Evolutionary conservation across 106 monocot species (phyloP), one percentile per base, ranked within the genome.

Genomic region (Gastrodia elata): DNA sequence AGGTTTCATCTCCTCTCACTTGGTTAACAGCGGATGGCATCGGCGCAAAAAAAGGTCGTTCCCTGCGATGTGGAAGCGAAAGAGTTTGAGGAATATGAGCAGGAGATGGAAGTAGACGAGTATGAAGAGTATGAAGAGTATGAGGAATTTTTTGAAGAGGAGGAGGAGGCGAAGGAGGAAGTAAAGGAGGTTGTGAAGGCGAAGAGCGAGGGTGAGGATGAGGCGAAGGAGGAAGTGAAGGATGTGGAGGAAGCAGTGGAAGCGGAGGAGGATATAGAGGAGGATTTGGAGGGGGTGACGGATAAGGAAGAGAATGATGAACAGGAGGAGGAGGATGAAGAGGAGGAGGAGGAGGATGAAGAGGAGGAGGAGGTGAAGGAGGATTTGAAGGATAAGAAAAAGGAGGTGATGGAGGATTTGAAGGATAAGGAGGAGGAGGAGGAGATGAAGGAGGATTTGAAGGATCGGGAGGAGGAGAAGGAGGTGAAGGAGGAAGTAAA

Each of bases 221-320:
- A 64, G 58, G 32, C 61, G 16, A 57, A 20, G 2, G 72, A 65
- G 10, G 64, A 72, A 8, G 78, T 61, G 38, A 36, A 39, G 48
- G 64, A 34, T 0, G 43, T 9, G n/a, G 13, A 44, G 16, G 36
- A 65, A 37, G 35, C 28, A 5, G 40, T 6, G 5, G 72, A 58
- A 22, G 58, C 20, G 20, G 26, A 49, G 32, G 59, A 58, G 38
- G 55, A 39, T 0, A 18, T 16, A 42, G 46, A 42, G 2, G 46
- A 43, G 5, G 35, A 2, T 10, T 1, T 2, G 20, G 55, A 16
- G 22, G 18, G 22, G 6, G 55, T n/a, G n/a, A 22, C 18, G 20
- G 55, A 55, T 16, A 20, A n/a, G 22, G 16, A 55, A 20, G 16
- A 22, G 22, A 22, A 0, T 6, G 55, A n/a, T 16, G 55, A 25